Evolutionary conservation across 2,329 filamentous ascomycete species (phyloP).

Genomic region (Phoma herbarum): DNA sequence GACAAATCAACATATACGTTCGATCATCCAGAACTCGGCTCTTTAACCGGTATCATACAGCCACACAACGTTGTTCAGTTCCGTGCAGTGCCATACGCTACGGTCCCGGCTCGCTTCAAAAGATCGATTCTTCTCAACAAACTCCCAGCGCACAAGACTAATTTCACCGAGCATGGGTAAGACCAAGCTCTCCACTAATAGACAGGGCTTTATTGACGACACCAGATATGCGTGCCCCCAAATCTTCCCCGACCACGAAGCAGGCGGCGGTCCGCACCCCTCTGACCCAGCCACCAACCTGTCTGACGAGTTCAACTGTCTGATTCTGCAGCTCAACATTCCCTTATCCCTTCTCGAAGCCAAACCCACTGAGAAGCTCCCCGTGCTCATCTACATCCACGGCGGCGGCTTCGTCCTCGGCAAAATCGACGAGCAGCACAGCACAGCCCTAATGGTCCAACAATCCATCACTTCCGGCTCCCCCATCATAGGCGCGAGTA

Average conservation of each 20-base stretch:
- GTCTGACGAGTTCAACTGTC: conserved; percentile 27
- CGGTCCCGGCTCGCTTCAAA: conserved; percentile 34
- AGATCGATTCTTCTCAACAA: conserved; percentile 24
- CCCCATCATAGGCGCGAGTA: conserved; percentile 27
- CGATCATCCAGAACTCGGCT: conserved; percentile 29
- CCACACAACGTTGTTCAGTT: conserved; percentile 40
- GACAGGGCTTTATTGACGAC: not conserved
- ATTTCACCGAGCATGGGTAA: conserved; percentile 36
- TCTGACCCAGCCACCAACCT: conserved; percentile 11
- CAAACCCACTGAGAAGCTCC: conserved; percentile 42
- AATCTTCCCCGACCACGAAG: conserved; percentile 10
- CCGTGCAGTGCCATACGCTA: conserved; percentile 34
- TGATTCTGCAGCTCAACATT: conserved; percentile 38
- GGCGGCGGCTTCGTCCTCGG: conserved; percentile 60
- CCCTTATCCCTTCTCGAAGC: conserved; percentile 23
- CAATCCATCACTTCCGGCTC: conserved; percentile 33
- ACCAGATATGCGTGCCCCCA: conserved; percentile 35
- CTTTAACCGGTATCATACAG: conserved; percentile 28
- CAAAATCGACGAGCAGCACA: conserved; percentile 37
- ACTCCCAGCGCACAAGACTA: conserved; percentile 6
- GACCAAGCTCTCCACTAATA: not conserved
- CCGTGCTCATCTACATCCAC: conserved; percentile 62
- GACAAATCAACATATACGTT: conserved; percentile 24
- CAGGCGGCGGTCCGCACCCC: conserved; percentile 28
- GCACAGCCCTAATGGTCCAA: conserved; percentile 32